These are phyloP conservation scores for Pelargonium myrrhifolium DNA, from an alignment of 441 rosid genomes.

Conservation along the genomic window DNA sequence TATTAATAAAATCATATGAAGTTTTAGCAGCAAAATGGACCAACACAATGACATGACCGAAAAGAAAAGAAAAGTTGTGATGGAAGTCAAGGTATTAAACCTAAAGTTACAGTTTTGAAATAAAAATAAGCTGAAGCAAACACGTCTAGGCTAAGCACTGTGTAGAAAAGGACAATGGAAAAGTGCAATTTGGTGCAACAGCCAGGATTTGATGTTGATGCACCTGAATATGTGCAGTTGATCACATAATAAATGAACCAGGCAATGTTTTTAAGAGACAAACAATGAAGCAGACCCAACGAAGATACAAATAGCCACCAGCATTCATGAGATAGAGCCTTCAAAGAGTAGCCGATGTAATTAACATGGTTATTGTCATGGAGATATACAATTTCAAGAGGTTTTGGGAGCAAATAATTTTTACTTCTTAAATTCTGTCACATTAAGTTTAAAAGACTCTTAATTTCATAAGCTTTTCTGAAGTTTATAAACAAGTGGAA, in stretches of 20 bases:
- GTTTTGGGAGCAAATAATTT: background rate
- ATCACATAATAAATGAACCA: background rate
- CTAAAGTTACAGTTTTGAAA: background rate
- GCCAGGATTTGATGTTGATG: slow-evolving; percentile 3
- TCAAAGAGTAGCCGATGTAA: background rate
- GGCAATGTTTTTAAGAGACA: background rate
- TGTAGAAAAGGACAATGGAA: background rate
- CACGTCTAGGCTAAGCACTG: background rate
- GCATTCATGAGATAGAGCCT: background rate
- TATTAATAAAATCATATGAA: slow-evolving; percentile 17
- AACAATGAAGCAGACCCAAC: background rate
- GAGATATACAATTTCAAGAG: background rate
- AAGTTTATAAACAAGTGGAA: background rate
- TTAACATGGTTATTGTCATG: background rate
- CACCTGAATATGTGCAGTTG: background rate
- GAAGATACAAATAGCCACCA: background rate
- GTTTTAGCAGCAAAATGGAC: slow-evolving; percentile 12
- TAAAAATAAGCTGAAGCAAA: background rate
- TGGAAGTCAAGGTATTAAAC: background rate
- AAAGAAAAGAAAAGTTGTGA: slow-evolving; percentile 5
- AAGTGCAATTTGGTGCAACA: background rate
- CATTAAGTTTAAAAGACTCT: background rate
- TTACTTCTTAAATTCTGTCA: background rate
- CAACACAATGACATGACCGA: slow-evolving; percentile 11
- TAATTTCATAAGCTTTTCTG: slow-evolving; percentile 1